These are phyloP conservation scores for Exutisphaerella laricina DNA, from an alignment of 2,329 filamentous ascomycete species.

Conservation along the genomic window DNA sequence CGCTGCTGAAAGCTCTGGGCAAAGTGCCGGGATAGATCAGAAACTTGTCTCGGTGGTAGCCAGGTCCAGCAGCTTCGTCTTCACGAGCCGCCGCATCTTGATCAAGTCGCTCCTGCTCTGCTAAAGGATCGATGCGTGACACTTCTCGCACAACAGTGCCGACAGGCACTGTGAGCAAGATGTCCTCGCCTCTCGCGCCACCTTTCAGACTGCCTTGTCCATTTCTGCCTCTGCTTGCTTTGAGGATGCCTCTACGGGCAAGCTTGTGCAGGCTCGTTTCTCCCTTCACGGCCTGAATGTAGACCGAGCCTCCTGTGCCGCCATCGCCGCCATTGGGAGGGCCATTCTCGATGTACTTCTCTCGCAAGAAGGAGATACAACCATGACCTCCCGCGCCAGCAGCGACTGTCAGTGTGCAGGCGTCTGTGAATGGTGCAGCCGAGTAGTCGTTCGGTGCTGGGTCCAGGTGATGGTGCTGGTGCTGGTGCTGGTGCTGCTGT, in stretches of 20 bases:
- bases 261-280: slow-evolving; percentile 94
- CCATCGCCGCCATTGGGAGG: slow-evolving; percentile 94
- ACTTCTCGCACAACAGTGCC: slow-evolving; percentile 87
- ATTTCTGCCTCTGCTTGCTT: slow-evolving; percentile 69
- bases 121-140: slow-evolving; percentile 68
- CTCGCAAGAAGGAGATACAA: slow-evolving; percentile 88
- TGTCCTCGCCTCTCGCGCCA: slow-evolving; percentile 77
- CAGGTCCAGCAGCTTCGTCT: slow-evolving; percentile 30
- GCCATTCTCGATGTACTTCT: slow-evolving; percentile 82
- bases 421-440: slow-evolving; percentile 77
- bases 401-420: slow-evolving; percentile 69
- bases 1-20: slow-evolving; percentile 60
- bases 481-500: no score
- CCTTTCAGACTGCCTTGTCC: slow-evolving; percentile 68
- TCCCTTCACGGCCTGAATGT: slow-evolving; percentile 86
- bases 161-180: slow-evolving; percentile 84
- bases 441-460: slow-evolving; percentile 80
- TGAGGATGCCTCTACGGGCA: slow-evolving; percentile 66
- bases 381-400: slow-evolving; percentile 82
- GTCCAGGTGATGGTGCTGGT: slow-evolving; percentile 56
- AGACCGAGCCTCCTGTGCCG: slow-evolving; percentile 83
- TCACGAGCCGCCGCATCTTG: slow-evolving; percentile 28
- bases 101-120: slow-evolving; percentile 54
- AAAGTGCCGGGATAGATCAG: slow-evolving; percentile 76
- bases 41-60: slow-evolving; percentile 64